A percentile compares a stretch with the other conserved stretches of the same genome.
Conservation (phyloP, 108 stramenopile species). For the Seminavis robusta region DNA sequence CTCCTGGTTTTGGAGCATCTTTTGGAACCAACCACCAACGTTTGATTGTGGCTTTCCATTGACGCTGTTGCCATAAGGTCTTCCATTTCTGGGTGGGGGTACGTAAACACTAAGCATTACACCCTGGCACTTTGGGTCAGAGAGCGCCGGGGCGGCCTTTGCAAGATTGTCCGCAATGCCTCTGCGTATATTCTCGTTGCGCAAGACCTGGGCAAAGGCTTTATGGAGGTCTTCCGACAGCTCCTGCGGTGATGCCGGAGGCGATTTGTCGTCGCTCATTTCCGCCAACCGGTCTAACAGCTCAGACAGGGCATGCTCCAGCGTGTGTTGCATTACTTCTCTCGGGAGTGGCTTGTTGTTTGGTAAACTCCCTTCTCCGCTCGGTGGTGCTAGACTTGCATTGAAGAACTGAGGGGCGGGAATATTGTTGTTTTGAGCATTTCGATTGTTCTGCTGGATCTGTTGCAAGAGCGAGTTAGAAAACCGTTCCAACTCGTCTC, state of each 20-base stretch:
- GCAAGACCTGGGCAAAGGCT: conserved; percentile 76
- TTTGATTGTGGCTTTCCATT: conserved; percentile 33
- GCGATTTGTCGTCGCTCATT: conserved; percentile 36
- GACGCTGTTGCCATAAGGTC: conserved; percentile 1
- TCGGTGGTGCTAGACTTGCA: conserved; percentile 55
- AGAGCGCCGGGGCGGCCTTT: conserved; percentile 82
- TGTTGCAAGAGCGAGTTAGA: conserved; percentile 32
- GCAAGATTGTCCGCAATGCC: conserved; percentile 85
- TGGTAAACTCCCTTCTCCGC: too few species aligned
- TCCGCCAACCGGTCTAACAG: conserved; percentile 71
- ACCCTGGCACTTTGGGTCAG: conserved; percentile 87
- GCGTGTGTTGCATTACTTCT: conserved; percentile 62
- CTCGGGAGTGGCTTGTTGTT: conserved; percentile 44
- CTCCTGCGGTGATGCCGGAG: conserved; percentile 14
- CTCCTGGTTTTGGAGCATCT: conserved; percentile 52
- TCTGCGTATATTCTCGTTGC: conserved; percentile 64
- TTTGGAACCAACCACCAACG: conserved; percentile 77
- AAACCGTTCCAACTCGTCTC: conserved; percentile 41
- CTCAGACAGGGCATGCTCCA: conserved; percentile 75
- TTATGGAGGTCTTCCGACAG: conserved; percentile 63
- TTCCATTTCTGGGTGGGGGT: conserved; percentile 59
- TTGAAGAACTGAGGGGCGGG: conserved; percentile 75
- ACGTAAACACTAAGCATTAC: conserved; percentile 89
- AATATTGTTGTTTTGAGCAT: neutral
- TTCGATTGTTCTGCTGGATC: conserved; percentile 7